Percentiles rank a stretch among this genome's conserved stretches.
These are phyloP conservation scores for Cyclotella cryptica DNA, from an alignment of 108 stramenopile genomes.

Conservation along the genomic window DNA sequence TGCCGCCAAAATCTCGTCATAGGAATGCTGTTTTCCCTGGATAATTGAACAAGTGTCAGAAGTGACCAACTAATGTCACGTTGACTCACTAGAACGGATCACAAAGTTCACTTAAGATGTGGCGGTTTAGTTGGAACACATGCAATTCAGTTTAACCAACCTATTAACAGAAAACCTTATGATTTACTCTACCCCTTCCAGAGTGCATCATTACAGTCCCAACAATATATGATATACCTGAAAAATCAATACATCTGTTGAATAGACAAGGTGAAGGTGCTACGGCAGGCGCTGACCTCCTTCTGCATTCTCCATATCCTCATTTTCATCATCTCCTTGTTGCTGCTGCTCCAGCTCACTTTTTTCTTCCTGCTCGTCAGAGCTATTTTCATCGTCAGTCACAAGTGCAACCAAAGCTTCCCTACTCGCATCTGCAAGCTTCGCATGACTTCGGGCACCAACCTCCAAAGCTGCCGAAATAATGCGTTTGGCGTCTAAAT, in stretches of 20 bases:
- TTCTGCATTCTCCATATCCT: conserved; percentile 22
- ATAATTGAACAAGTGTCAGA: neutral
- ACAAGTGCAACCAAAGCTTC: conserved; percentile 45
- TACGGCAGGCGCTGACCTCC: neutral
- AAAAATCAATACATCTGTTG: conserved; percentile 12
- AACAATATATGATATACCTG: conserved; percentile 6
- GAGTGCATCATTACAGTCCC: conserved; percentile 1
- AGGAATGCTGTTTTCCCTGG: conserved; percentile 24
- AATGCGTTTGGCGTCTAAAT: conserved; percentile 85
- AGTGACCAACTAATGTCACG: neutral
- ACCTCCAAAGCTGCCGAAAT: conserved; percentile 83
- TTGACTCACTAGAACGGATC: too few species aligned
- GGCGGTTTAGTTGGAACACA: too few species aligned
- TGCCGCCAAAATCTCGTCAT: conserved; percentile 31
- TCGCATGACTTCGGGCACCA: conserved; percentile 80
- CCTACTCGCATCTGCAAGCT: conserved; percentile 63
- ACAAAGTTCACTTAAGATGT: too few species aligned
- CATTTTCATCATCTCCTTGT: conserved; percentile 10
- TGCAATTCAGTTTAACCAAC: neutral
- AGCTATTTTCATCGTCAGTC: conserved; percentile 47
- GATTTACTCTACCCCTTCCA: neutral
- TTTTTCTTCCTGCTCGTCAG: conserved; percentile 39
- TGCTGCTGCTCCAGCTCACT: conserved; percentile 30
- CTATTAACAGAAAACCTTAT: neutral
- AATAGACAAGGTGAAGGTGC: neutral